Evolutionary conservation across 169 alveolate genomes (phyloP).

Genomic region (Ichthyophthirius multifiliis): DNA sequence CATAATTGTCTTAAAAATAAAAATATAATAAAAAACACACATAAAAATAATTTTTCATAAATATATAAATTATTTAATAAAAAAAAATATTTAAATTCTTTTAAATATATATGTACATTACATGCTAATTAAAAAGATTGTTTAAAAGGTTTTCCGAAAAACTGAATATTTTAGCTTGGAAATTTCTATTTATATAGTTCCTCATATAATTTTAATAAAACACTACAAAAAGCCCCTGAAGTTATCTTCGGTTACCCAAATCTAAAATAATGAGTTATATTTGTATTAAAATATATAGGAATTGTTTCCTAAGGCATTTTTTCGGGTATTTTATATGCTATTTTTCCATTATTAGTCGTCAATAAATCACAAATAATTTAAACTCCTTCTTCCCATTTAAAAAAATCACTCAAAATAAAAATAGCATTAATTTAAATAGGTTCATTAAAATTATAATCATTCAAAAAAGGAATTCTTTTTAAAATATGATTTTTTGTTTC

Average conservation of each 20-base stretch:
- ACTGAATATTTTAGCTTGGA: not conserved
- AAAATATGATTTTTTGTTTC: not conserved
- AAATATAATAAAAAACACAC: not conserved
- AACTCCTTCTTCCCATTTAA: conserved; percentile 9
- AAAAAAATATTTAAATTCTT: not conserved
- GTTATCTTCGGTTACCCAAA: not conserved
- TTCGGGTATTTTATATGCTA: not conserved
- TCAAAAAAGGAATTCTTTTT: not conserved
- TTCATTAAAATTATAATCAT: not conserved
- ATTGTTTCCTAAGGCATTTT: not conserved
- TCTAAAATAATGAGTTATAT: not conserved
- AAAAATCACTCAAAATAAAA: not conserved
- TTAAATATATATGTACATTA: not conserved
- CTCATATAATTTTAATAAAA: not conserved
- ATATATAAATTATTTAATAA: not conserved
- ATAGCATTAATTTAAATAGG: conserved; percentile 9
- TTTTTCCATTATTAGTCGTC: not conserved
- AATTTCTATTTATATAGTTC: not conserved
- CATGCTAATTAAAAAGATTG: not conserved
- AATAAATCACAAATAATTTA: conserved; percentile 13
- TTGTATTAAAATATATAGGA: not conserved
- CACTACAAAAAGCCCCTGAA: not conserved
- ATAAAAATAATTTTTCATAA: not conserved
- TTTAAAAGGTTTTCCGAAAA: conserved; percentile 10
- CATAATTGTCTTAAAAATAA: not conserved